Evolutionary conservation across 805 yeast species (phyloP).

Genomic region (Metschnikowia proteae): DNA sequence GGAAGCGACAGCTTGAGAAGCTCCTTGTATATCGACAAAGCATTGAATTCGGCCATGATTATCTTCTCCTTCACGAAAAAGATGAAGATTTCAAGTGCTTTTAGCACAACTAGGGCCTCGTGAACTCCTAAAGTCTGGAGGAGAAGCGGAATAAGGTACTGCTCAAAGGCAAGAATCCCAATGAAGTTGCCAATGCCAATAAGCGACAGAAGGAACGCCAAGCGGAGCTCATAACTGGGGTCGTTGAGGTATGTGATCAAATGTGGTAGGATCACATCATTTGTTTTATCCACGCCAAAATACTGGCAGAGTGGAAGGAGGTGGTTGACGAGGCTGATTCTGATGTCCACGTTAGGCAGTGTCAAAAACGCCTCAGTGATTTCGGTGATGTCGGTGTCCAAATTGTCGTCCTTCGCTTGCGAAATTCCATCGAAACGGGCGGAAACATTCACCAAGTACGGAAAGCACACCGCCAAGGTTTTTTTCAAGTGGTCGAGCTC

Average conservation of each 20-base stretch:
- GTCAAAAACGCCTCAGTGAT: constrained; percentile 64
- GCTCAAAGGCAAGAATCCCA: constrained; percentile 80
- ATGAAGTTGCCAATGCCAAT: constrained; percentile 73
- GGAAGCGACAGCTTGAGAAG: constrained; percentile 38
- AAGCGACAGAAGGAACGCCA: constrained; percentile 68
- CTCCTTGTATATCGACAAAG: constrained; percentile 37
- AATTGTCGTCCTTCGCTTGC: constrained; percentile 16
- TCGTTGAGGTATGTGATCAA: constrained; percentile 89
- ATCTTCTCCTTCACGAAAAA: constrained; percentile 28
- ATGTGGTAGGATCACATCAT: constrained; percentile 85
- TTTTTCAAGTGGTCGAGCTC: constrained; percentile 43
- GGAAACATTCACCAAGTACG: constrained; percentile 65
- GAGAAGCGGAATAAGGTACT: constrained; percentile 79
- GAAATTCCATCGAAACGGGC: constrained; percentile 39
- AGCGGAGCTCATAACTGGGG: constrained; percentile 58
- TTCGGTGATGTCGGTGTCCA: constrained; percentile 52
- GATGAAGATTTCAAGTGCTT: constrained; percentile 50
- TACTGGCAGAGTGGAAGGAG: constrained; percentile 76
- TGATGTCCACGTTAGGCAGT: constrained; percentile 62
- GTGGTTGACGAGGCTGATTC: constrained; percentile 63
- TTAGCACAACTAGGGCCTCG: constrained; percentile 75
- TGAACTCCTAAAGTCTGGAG: constrained; percentile 80
- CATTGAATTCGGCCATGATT: constrained; percentile 34
- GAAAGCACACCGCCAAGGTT: constrained; percentile 68
- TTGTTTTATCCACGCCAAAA: constrained; percentile 83